These are phyloP conservation scores for Hymenochaete sp. DNA, from an alignment of 1,284 basidiomycete species.

Conservation along the genomic window DNA sequence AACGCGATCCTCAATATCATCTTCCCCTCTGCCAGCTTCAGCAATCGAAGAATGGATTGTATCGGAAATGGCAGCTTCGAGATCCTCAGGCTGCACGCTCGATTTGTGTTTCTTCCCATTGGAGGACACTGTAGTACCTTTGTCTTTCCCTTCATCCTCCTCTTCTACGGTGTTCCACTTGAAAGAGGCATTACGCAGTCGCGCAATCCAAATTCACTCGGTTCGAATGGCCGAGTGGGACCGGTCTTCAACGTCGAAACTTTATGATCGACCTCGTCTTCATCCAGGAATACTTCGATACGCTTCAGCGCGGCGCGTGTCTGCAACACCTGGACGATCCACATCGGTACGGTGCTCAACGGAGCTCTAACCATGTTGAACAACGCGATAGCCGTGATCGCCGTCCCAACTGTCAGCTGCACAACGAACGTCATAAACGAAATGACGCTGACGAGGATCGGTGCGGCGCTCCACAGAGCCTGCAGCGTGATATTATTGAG, in stretches of 20 bases:
- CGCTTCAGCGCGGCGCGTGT: constrained; percentile 71
- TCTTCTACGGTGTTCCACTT: constrained; percentile 61
- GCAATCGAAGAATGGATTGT: background rate
- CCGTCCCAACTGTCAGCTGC: constrained; percentile 53
- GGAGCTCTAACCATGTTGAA: constrained; percentile 70
- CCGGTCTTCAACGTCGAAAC: constrained; percentile 59
- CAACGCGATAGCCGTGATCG: constrained; percentile 67
- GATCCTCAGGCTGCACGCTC: constrained; percentile 18
- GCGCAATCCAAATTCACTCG: constrained; percentile 30
- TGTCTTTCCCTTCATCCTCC: constrained; percentile 23
- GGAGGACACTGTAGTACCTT: constrained; percentile 2
- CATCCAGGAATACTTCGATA: constrained; percentile 71
- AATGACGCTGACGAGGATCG: constrained; percentile 60
- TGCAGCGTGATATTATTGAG: constrained; percentile 59
- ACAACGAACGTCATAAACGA: constrained; percentile 60
- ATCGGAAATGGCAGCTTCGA: constrained; percentile 11
- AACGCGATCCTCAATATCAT: constrained; percentile 27
- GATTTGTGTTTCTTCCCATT: constrained; percentile 20
- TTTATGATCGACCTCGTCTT: constrained; percentile 73
- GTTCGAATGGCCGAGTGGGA: background rate
- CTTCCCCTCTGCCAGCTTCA: background rate
- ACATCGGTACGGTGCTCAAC: constrained; percentile 56
- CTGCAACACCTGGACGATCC: constrained; percentile 27
- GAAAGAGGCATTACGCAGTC: constrained; percentile 56
- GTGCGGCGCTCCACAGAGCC: constrained; percentile 55